Evolutionary conservation across 129 eudicot genomes (phyloP).

Genomic region (Saussurea involucrata): DNA sequence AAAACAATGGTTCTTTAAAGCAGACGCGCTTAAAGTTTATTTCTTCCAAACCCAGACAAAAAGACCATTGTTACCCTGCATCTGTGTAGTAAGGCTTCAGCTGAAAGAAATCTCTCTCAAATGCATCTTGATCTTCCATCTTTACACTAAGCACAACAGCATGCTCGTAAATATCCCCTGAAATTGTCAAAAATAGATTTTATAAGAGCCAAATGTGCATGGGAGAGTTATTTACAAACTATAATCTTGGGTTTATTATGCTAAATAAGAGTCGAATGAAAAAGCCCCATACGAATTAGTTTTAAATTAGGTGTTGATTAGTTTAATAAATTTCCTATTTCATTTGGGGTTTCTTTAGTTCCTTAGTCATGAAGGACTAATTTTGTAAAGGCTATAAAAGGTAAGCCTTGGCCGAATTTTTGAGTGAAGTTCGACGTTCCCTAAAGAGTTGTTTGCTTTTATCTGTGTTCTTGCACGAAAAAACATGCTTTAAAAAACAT

Average conservation of each 20-base stretch:
- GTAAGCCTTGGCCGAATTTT: neutral
- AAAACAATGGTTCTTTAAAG: neutral
- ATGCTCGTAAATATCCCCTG: conserved; percentile 94
- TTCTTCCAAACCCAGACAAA: neutral
- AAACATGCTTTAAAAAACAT: neutral
- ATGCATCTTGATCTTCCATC: conserved; percentile 91
- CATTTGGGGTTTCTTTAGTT: too few species aligned
- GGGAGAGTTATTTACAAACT: neutral
- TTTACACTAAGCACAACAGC: conserved; percentile 90
- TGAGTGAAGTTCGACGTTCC: neutral
- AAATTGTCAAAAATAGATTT: conserved; percentile 11
- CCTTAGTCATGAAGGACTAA: too few species aligned
- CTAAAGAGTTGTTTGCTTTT: neutral
- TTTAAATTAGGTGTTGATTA: neutral
- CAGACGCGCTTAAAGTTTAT: neutral
- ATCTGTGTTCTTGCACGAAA: neutral
- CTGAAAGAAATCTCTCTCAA: conserved; percentile 95
- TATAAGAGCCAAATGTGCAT: neutral
- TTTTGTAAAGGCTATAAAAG: neutral
- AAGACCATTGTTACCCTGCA: conserved; percentile 46
- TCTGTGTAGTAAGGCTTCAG: conserved; percentile 96
- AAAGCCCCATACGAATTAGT: neutral
- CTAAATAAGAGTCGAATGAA: neutral
- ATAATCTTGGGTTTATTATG: neutral
- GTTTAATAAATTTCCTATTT: neutral